A percentile compares a stretch with the other conserved stretches of the same genome.
These are phyloP conservation scores for Misopates orontium DNA, from an alignment of 257 asterid species.

Conservation along the genomic window DNA sequence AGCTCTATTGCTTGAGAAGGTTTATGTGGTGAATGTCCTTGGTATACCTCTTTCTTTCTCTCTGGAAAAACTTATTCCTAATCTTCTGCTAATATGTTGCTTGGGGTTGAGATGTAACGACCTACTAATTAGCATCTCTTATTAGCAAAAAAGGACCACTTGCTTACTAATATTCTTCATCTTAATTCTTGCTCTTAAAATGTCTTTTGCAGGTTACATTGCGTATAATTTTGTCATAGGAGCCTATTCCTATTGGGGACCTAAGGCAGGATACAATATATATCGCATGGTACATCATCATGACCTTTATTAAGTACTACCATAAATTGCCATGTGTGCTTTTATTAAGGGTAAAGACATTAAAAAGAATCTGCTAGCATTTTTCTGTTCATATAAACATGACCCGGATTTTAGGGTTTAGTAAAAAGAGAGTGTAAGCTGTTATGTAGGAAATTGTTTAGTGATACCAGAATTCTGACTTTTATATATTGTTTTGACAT, in stretches of 20 bases:
- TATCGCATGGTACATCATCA: slow-evolving; percentile 75
- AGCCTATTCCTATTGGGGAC: slow-evolving; percentile 99
- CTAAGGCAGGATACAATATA: slow-evolving; percentile 92
- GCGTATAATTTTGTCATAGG: slow-evolving; percentile 98
- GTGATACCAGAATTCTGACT: neutral
- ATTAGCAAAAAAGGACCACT: neutral
- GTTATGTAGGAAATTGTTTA: no score
- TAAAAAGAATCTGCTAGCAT: neutral
- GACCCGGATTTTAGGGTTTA: no score
- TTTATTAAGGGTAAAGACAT: neutral
- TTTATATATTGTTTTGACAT: slow-evolving; percentile 11
- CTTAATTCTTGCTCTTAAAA: slow-evolving; percentile 23
- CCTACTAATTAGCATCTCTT: neutral
- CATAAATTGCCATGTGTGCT: neutral
- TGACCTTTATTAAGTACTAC: slow-evolving; percentile 1
- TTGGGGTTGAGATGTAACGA: neutral
- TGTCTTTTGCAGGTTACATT: slow-evolving; percentile 69
- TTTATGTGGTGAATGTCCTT: slow-evolving; percentile 84
- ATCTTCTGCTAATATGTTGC: neutral
- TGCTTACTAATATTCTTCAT: slow-evolving; percentile 11
- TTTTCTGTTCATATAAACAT: slow-evolving; percentile 8
- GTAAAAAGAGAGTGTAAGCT: no score
- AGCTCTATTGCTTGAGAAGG: slow-evolving; percentile 64
- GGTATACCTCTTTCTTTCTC: slow-evolving; percentile 49
- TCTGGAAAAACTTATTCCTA: slow-evolving; percentile 13